phyloP scores from a whole-genome alignment of 768 basidiomycete species.

The Coprinopsis marcescibilis region DNA sequence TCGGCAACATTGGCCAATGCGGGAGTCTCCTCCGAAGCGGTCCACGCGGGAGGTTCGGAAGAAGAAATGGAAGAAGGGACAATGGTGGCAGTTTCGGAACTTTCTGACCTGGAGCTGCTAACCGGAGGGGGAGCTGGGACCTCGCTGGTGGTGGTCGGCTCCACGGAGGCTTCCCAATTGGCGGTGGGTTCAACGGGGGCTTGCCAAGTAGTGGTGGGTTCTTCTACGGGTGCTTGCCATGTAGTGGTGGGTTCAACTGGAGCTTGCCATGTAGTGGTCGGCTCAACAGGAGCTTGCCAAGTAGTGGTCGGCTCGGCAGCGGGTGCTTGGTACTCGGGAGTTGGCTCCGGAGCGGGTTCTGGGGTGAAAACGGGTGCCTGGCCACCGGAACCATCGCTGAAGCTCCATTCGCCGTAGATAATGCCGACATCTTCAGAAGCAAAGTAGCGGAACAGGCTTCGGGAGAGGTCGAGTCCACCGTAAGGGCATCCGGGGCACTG shows the following conservation, averaged over 20 bases:
- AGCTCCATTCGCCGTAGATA: conserved; percentile 57
- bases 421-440: conserved; percentile 43
- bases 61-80: no score
- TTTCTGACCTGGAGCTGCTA: neutral
- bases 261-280: conserved; percentile 13
- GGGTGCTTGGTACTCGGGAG: conserved; percentile 6
- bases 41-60: no score
- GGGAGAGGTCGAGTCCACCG: conserved; percentile 62
- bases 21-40: no score
- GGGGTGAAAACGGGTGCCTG: conserved; percentile 14
- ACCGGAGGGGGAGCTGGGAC: neutral
- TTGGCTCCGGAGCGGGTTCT: conserved; percentile 16
- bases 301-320: conserved; percentile 23
- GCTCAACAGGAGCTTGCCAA: conserved; percentile 18
- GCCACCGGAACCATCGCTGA: conserved; percentile 30
- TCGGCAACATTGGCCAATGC: no score
- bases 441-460: conserved; percentile 63
- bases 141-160: conserved; percentile 4
- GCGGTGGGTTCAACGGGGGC: no score
- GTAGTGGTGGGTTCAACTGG: conserved; percentile 11
- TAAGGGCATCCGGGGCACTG: conserved; percentile 63
- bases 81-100: no score
- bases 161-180: conserved; percentile 10
- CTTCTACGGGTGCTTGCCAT: neutral
- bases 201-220: conserved; percentile 20